Evolutionary conservation across 495 filamentous ascomycete genomes (phyloP).

Genomic region (Aspergillus coremiiformis): DNA sequence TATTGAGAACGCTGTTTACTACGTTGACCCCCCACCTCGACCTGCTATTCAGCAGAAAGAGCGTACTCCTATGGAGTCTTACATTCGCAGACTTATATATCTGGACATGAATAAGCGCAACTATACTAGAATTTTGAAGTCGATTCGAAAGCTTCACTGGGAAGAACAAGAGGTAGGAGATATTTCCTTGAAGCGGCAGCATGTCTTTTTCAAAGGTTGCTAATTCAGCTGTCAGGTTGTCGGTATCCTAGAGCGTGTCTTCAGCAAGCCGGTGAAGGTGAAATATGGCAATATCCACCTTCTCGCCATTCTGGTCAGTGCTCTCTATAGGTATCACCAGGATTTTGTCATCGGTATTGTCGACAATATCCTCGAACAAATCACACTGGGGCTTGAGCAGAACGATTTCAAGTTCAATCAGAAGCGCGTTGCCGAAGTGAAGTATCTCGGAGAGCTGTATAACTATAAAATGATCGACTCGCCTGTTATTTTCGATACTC

Average conservation of each 20-base stretch:
- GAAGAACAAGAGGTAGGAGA: conserved; percentile 71
- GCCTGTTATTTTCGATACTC: conserved; percentile 86
- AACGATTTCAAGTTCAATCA: conserved; percentile 99
- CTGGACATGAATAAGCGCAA: conserved; percentile 89
- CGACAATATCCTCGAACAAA: conserved; percentile 82
- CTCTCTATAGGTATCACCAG: conserved; percentile 83
- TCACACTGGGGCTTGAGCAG: conserved; percentile 80
- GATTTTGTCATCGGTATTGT: conserved; percentile 83
- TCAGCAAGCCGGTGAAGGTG: conserved; percentile 92
- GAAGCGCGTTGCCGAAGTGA: conserved; percentile 88
- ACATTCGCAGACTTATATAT: conserved; percentile 86
- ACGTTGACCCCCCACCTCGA: conserved; percentile 89
- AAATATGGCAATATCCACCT: conserved; percentile 97
- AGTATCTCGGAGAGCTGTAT: conserved; percentile 95
- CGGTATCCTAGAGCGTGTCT: conserved; percentile 77
- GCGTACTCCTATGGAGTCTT: conserved; percentile 84
- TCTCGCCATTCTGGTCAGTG: conserved; percentile 82
- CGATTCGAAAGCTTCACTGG: conserved; percentile 94
- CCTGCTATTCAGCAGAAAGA: conserved; percentile 96
- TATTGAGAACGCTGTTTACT: conserved; percentile 97
- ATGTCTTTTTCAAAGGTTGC: background rate
- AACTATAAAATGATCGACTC: conserved; percentile 98
- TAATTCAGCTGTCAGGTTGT: conserved; percentile 51
- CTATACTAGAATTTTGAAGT: conserved; percentile 84
- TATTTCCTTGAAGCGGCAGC: background rate